A percentile compares a stretch with the other conserved stretches of the same genome.
Evolutionary conservation across 2,329 filamentous ascomycete genomes (phyloP).

Genomic region (Xylogone sp.): DNA sequence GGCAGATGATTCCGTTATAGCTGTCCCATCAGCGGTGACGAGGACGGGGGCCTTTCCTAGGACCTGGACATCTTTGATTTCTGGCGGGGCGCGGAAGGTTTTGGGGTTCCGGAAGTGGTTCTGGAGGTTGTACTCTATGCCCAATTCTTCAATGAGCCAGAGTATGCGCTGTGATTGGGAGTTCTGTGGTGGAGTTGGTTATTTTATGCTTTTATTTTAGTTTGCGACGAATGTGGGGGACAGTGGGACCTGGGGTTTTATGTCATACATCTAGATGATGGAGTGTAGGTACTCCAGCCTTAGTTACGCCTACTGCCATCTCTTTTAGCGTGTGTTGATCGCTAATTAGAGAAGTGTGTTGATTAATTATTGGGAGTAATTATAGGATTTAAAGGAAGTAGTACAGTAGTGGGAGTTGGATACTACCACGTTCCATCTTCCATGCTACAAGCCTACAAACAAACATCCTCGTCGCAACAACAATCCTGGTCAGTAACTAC

Average conservation of each 20-base stretch:
- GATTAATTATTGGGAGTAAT: too few species aligned
- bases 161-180: conserved; percentile 66
- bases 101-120: conserved; percentile 60
- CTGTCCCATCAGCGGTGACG: conserved; percentile 23
- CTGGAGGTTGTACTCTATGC: conserved; percentile 71
- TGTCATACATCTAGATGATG: conserved; percentile 23
- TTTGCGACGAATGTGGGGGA: conserved; percentile 2
- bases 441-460: too few species aligned
- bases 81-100: conserved; percentile 64
- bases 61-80: conserved; percentile 68
- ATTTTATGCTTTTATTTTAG: too few species aligned
- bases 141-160: conserved; percentile 67
- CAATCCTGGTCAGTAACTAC: too few species aligned
- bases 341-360: too few species aligned
- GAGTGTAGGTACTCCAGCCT: conserved; percentile 16
- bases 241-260: background rate
- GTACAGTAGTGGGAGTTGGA: too few species aligned
- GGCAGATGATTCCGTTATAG: conserved; percentile 27
- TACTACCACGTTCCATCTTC: too few species aligned
- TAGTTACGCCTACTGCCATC: background rate
- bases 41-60: conserved; percentile 82
- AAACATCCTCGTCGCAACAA: too few species aligned
- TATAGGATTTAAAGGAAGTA: too few species aligned
- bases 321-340: too few species aligned
- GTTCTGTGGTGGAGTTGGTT: conserved; percentile 41